phyloP scores from a whole-genome alignment of 768 basidiomycete genomes.

The Calvatia gigantea region DNA sequence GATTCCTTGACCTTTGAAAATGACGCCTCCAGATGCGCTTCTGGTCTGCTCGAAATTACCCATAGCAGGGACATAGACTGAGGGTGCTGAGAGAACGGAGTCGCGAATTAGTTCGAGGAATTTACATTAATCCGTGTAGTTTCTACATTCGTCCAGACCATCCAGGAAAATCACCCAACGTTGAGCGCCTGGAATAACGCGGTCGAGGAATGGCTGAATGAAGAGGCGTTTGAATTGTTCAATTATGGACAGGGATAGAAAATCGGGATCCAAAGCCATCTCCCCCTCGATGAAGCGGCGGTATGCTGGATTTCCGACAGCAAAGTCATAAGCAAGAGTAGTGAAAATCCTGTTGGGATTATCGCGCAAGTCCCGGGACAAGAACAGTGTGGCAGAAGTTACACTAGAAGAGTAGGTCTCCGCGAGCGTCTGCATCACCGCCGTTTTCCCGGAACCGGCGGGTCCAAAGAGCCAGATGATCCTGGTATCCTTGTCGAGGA shows the following conservation, averaged over 20 bases:
- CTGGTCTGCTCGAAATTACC: not conserved
- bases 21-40: not conserved
- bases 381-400: not conserved
- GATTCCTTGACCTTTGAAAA: not conserved
- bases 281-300: not conserved
- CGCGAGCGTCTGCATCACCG: not conserved
- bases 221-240: not conserved
- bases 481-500: not conserved
- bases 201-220: not conserved
- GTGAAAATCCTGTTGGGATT: not conserved
- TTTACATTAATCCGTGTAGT: not conserved
- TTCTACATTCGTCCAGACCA: slow-evolving; percentile 1
- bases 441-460: not conserved
- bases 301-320: not conserved
- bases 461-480: not conserved
- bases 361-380: not conserved
- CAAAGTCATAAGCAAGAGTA: not conserved
- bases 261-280: not conserved
- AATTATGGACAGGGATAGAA: not conserved
- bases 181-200: not conserved
- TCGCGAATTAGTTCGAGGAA: not conserved
- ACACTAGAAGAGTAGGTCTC: not conserved
- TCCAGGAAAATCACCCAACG: not conserved
- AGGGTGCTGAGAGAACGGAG: not conserved
- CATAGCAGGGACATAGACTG: not conserved